Base-by-base conservation (phyloP, 108 stramenopile species). In the Pseudonitzschia delicatissima region DNA sequence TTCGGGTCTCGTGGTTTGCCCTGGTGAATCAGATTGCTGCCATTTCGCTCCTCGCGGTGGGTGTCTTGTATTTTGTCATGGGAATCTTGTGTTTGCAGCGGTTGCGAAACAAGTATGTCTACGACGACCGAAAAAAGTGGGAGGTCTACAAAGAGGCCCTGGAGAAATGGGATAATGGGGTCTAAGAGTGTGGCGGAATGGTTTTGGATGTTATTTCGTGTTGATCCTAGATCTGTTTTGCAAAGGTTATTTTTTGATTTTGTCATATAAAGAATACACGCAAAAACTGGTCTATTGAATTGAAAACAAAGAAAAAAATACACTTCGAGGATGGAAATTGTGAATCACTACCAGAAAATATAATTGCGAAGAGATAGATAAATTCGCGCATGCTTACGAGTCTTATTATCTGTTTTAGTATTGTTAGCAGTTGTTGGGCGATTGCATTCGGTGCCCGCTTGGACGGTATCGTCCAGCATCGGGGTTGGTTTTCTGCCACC, bases 401-500 rank as follows among this genome's bases (percentile, higher is more conserved):
- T n/a, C n/a, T n/a, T n/a, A n/a, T n/a, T n/a, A n/a, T n/a, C n/a
- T n/a, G n/a, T n/a, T n/a, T n/a, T n/a, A n/a, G n/a, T n/a, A n/a
- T n/a, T 27, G n/a, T 36, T 74, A 74, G 64, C 73, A 74, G 60
- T 80, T 80, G 42, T 82, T 77, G 12, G 84, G 83, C 66, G 75
- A 77, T 34, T 48, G 20, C 68, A 72, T 55, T 31, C 87, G 67
- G 66, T 86, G 74, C 0, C 86, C 86, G 71, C 77, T 84, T 5
- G 91, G 91, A 18, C 85, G 72, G 69, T 88, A 93, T 44, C 77
- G 79, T 5, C 91, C 91, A 13, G 83, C 79, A 72, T 90, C 83
- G 18, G 85, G 88, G 81, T 93, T 93, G 21, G 62, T 62, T 52
- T 85, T 67, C 62, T 93, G 87, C 88, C 91, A 90, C 48, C 69